Evolutionary conservation across 2,329 filamentous ascomycete genomes (phyloP), one percentile per base, ranked within the genome.

Genomic region (Apiospora saccharicola): DNA sequence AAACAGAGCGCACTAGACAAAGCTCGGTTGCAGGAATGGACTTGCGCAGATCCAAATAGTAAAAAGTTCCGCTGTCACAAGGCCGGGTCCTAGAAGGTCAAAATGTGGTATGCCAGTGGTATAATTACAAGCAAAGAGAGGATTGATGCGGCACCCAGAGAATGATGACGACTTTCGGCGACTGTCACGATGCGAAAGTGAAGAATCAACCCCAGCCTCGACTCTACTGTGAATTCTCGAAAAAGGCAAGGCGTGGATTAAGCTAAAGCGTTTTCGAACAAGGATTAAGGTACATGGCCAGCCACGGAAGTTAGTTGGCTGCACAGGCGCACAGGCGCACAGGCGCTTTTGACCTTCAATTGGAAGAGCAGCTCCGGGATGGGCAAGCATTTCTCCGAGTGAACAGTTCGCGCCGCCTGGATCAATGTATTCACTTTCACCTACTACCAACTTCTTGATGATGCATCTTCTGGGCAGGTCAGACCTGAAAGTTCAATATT

Each of bases 201-300:
- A 64, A 64, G 57, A 64, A 64, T 41, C 57, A 64, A 64, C 30
- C 57, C 57, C 57, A 64, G 57, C 57, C 57, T 64, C 41, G 57
- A 64, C 53, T 4, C 4, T 37, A 22, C 57, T 41, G 57, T 34
- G 57, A 64, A 64, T 64, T 64, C 57, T 64, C 57, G 30, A 64
- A 64, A 61, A 41, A 64, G 57, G 57, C 57, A 64, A 64, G 34
- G 57, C 57, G 57, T 24, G 57, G 57, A 64, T 41, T 64, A n/a
- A n/a, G n/a, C n/a, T n/a, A 64, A 64, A 64, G 57, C 57, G 57
- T 64, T 64, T 64, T 64, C 57, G 57, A 22, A 64, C 57, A 64
- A 64, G 57, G 57, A 64, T 64, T 19, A n/a, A 64, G 57, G 57
- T 64, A 64, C 57, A 64, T 64, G 57, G 57, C 57, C 57, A 64